Percentiles rank a stretch among this genome's conserved stretches.
Conservation (phyloP, 2,329 filamentous ascomycete genomes). For the Fusarium fujikuroi region DNA sequence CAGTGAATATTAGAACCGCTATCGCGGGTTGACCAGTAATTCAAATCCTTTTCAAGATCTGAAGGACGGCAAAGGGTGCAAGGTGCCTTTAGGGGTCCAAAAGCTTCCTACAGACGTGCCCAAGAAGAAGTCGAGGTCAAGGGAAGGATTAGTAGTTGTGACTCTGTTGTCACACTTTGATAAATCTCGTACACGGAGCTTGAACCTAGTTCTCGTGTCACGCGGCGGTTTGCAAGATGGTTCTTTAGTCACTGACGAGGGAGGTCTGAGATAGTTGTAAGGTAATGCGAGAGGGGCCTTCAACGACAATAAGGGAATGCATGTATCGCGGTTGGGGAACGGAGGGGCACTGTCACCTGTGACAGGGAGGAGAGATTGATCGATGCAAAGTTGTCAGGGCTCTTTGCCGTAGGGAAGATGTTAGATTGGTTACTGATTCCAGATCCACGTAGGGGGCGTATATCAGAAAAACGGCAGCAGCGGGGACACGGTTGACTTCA, state of each 20-base stretch:
- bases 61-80: slow-evolving; percentile 31
- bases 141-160: slow-evolving; percentile 10
- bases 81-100: slow-evolving; percentile 4
- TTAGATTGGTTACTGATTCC: slow-evolving; percentile 32
- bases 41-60: slow-evolving; percentile 27
- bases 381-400: slow-evolving; percentile 32
- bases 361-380: slow-evolving; percentile 40
- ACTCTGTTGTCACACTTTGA: slow-evolving; percentile 16
- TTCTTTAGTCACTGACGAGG: slow-evolving; percentile 33
- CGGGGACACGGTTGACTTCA: slow-evolving; percentile 27
- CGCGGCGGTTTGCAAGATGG: slow-evolving; percentile 34
- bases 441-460: slow-evolving; percentile 36
- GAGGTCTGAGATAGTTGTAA: slow-evolving; percentile 32
- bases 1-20: slow-evolving; percentile 26
- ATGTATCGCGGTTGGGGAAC: slow-evolving; percentile 38
- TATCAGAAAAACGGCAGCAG: slow-evolving; percentile 28
- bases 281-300: slow-evolving; percentile 33
- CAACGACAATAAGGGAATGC: slow-evolving; percentile 29
- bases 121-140: neutral
- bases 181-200: slow-evolving; percentile 33
- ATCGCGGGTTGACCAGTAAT: slow-evolving; percentile 22
- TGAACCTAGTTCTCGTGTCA: slow-evolving; percentile 31
- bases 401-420: slow-evolving; percentile 34
- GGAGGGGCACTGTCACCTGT: slow-evolving; percentile 33
- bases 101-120: neutral